Conservation (phyloP, 768 basidiomycete genomes). For the Fistulinella prunicolor region DNA sequence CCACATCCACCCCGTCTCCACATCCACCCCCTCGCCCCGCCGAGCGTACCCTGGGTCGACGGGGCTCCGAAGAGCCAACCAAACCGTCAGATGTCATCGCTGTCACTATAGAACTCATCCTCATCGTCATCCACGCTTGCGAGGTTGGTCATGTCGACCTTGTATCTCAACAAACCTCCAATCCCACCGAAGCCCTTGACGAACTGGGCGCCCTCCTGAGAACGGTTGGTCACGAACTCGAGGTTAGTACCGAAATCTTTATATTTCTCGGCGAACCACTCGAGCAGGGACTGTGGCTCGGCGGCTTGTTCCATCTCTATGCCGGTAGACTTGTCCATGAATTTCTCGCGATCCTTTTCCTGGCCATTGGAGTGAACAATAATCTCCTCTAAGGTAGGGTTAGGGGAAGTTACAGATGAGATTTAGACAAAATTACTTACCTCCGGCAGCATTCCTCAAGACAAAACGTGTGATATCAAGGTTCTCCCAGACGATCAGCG, state of each 20-base stretch:
- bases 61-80: slow-evolving; percentile 86
- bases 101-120: slow-evolving; percentile 80
- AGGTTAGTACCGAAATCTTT: slow-evolving; percentile 95
- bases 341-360: slow-evolving; percentile 93
- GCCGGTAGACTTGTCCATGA: slow-evolving; percentile 91
- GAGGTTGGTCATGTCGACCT: slow-evolving; percentile 91
- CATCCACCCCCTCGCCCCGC: slow-evolving; percentile 51
- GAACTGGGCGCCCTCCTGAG: slow-evolving; percentile 97
- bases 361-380: slow-evolving; percentile 79
- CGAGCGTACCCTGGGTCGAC: slow-evolving; percentile 59
- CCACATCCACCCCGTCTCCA: slow-evolving; percentile 4
- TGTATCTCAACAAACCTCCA: slow-evolving; percentile 93
- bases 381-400: slow-evolving; percentile 62
- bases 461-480: slow-evolving; percentile 86
- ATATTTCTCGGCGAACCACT: slow-evolving; percentile 99
- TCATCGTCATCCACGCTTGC: slow-evolving; percentile 70
- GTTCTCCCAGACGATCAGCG: slow-evolving; percentile 98
- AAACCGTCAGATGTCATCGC: slow-evolving; percentile 80
- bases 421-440: slow-evolving; percentile 36
- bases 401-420: not conserved
- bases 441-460: slow-evolving; percentile 89
- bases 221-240: slow-evolving; percentile 94
- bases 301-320: slow-evolving; percentile 88
- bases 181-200: slow-evolving; percentile 99
- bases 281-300: slow-evolving; percentile 86